These are phyloP conservation scores for Aspergillus cristatus DNA, from an alignment of 495 filamentous ascomycete genomes.

Conservation along the genomic window DNA sequence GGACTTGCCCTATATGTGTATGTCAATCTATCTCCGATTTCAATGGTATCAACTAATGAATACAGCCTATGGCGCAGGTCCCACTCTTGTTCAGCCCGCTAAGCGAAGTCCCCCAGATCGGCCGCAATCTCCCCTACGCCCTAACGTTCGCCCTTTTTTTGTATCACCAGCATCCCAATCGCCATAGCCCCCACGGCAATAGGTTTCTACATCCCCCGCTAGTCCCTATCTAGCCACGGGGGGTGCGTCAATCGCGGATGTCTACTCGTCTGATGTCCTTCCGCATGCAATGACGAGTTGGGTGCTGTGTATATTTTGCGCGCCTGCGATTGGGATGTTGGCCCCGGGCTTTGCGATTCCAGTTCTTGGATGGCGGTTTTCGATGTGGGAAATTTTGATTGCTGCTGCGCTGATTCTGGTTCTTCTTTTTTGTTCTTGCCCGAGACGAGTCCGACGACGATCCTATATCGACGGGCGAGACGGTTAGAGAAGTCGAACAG, in stretches of 20 bases:
- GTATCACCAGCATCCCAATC: conserved; percentile 10
- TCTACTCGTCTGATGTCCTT: conserved; percentile 5
- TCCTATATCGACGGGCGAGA: conserved; percentile 40
- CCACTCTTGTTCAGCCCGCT: conserved; percentile 41
- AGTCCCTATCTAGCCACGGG: conserved; percentile 39
- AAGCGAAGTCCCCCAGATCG: conserved; percentile 39
- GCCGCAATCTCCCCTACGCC: conserved; percentile 38
- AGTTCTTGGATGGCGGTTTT: conserved; percentile 34
- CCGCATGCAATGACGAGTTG: conserved; percentile 16
- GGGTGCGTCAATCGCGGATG: conserved; percentile 19
- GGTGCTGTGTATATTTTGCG: conserved; percentile 19
- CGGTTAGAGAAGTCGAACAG: conserved; percentile 22
- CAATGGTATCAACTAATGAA: conserved; percentile 2
- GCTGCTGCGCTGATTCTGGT: conserved; percentile 32
- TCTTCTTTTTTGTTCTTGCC: conserved; percentile 40
- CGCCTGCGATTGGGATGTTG: conserved; percentile 30
- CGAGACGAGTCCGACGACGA: conserved; percentile 43
- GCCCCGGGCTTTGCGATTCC: conserved; percentile 28
- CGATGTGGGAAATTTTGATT: conserved; percentile 38
- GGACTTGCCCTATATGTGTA: conserved; percentile 43
- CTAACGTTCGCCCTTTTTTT: conserved; percentile 38
- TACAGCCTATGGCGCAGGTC: conserved; percentile 29
- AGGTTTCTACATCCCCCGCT: conserved; percentile 29
- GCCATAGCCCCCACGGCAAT: conserved; percentile 15
- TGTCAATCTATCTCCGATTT: conserved; percentile 9